phyloP scores from a whole-genome alignment of 495 filamentous ascomycete species.

The Jackrogersella minutella region DNA sequence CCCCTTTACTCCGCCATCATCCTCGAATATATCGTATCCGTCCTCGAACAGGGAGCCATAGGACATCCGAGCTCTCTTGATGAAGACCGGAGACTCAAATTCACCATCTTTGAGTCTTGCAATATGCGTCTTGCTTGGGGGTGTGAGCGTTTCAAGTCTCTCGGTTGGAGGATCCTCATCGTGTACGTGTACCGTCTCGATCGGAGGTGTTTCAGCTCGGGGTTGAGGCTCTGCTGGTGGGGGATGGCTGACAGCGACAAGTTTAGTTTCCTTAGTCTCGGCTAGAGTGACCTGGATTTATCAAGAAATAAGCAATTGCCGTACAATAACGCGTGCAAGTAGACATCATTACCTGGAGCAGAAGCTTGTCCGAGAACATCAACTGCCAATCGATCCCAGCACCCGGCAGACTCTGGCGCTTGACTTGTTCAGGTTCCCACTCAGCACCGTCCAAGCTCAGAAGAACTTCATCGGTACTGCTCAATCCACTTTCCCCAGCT shows the following conservation, averaged over 20 bases:
- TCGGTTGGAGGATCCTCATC: conserved; percentile 13
- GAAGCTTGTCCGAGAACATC: conserved; percentile 63
- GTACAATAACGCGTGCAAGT: background rate
- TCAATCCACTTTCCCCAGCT: conserved; percentile 70
- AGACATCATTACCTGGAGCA: conserved; percentile 62
- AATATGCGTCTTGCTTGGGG: conserved; percentile 22
- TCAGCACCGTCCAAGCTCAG: conserved; percentile 72
- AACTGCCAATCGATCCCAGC: conserved; percentile 79
- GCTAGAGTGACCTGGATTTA: conserved; percentile 43
- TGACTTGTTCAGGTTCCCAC: conserved; percentile 60
- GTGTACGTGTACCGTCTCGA: conserved; percentile 6
- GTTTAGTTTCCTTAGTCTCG: conserved; percentile 47
- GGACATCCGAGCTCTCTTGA: conserved; percentile 69
- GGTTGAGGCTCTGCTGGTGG: conserved; percentile 18
- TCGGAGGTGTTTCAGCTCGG: conserved; percentile 7
- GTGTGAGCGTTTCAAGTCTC: conserved; percentile 32
- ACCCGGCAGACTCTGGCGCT: conserved; percentile 66
- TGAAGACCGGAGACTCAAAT: conserved; percentile 80
- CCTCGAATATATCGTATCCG: conserved; percentile 71
- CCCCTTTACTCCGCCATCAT: conserved; percentile 71
- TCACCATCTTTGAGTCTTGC: conserved; percentile 45
- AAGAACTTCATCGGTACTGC: conserved; percentile 77
- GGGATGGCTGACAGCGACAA: conserved; percentile 59
- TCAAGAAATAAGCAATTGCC: conserved; percentile 12
- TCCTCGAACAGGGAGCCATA: conserved; percentile 66